Base-by-base conservation (phyloP, 2,329 filamentous ascomycete species). In the Trichoderma sp. region DNA sequence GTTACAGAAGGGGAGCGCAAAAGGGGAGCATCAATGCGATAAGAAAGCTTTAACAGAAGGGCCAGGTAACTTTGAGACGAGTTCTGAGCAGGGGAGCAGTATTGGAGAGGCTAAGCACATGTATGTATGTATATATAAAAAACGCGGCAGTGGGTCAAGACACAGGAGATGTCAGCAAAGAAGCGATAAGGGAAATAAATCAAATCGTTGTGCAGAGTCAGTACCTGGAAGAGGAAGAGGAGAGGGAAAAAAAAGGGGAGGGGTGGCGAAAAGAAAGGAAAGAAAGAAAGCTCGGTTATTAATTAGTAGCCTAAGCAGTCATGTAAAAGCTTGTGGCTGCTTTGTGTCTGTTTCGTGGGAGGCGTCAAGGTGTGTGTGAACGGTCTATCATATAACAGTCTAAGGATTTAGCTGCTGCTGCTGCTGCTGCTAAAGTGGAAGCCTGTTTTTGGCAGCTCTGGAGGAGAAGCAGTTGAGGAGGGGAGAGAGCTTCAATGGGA, bases 341-440 rank as follows among this genome's bases (percentile, higher is more conserved):
- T 56, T 39, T 58, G 49, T 6, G 24, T 49, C 46, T 49, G 37
- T 13, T 49, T 43, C 18, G 58, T 11, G 46, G 59, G 59, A 52
- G 59, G 59, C 59, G 59, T 61, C 59, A 61, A 61, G 28, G 59
- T 61, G 59, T 61, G 59, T 61, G 59, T 46, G 28, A 2, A 7
- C 13, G 24, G 24, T 56, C 21, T 49, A 5, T 11, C 21, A 5
- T 30, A 3, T 30, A 7, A 24, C 11, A n/a, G n/a, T n/a, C 46
- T 24, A n/a, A 18, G 21, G 28, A 46, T 26, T 34, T 13, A 4
- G 43, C 43, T 49, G 46, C 43, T 21, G 18, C 14, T 16, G 10
- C n/a, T n/a, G 26, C 26, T 26, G 26, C 46, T 49, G 5, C 37
- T 18, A 43, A 24, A 13, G n/a, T 49, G 21, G 46, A 49, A 49